phyloP scores from a whole-genome alignment of 2,329 filamentous ascomycete species.

The Sarocladium strictum region DNA sequence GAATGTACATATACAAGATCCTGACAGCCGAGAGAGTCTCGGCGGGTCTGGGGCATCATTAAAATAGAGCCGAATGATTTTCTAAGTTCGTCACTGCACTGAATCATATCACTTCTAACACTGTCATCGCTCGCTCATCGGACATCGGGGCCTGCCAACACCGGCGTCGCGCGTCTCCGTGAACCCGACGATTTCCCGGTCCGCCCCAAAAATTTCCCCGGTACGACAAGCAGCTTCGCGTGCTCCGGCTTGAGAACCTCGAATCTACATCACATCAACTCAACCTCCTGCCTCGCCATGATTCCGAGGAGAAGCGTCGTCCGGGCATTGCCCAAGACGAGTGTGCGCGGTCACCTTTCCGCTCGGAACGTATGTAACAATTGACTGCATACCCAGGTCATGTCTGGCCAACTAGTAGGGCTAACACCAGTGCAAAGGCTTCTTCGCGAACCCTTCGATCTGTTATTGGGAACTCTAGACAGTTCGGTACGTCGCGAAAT shows the following conservation, averaged over 20 bases:
- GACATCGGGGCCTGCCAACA: background rate
- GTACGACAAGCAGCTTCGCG: slow-evolving; percentile 3
- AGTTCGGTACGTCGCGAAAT: slow-evolving; percentile 27
- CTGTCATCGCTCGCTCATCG: background rate
- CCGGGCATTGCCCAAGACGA: slow-evolving; percentile 30
- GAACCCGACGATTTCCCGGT: slow-evolving; percentile 30
- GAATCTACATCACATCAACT: slow-evolving; percentile 15
- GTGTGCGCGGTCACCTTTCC: slow-evolving; percentile 15
- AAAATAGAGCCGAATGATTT: background rate
- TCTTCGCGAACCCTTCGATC: slow-evolving; percentile 21
- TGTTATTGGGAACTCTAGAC: slow-evolving; percentile 27
- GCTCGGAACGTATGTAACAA: background rate
- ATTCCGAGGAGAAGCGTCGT: slow-evolving; percentile 39
- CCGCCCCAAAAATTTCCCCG: slow-evolving; percentile 23
- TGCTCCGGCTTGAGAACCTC: slow-evolving; percentile 13
- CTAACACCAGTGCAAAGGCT: slow-evolving; percentile 7
- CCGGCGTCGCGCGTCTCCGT: background rate
- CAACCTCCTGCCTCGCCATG: slow-evolving; percentile 27
- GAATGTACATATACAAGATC: background rate
- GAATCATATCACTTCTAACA: background rate
- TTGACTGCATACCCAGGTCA: background rate
- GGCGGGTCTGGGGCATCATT: background rate
- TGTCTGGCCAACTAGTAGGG: background rate
- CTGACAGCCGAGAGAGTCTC: background rate
- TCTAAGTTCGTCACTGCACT: background rate